A percentile compares a stretch with the other conserved stretches of the same genome.
These are phyloP conservation scores for Penicillium lagena DNA, from an alignment of 495 filamentous ascomycete species.

Conservation along the genomic window DNA sequence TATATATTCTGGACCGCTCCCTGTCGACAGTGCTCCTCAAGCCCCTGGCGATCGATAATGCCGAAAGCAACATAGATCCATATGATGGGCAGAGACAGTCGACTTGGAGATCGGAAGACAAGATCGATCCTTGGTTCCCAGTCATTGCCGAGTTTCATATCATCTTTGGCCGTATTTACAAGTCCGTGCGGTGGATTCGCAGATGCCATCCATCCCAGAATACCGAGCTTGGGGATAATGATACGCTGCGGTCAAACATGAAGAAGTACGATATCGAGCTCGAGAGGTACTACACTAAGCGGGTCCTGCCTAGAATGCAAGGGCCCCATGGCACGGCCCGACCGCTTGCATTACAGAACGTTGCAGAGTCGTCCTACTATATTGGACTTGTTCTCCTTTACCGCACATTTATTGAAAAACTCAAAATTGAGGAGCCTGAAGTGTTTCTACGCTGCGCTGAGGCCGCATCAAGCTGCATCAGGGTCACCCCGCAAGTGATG, in stretches of 20 bases:
- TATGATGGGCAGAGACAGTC: not conserved
- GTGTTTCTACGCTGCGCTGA: conserved; percentile 6
- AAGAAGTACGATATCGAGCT: conserved; percentile 5
- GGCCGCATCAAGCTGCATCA: conserved; percentile 8
- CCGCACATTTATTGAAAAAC: conserved; percentile 4
- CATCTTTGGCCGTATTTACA: conserved; percentile 6
- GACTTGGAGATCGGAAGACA: not conserved
- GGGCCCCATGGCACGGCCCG: not conserved
- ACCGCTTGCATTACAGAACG: conserved; percentile 2
- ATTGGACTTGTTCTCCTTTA: conserved; percentile 6
- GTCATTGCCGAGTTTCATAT: conserved; percentile 6
- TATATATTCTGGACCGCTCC: conserved; percentile 13
- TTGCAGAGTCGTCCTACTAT: conserved; percentile 7
- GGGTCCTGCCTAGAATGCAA: conserved; percentile 4
- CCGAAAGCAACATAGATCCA: conserved; percentile 5
- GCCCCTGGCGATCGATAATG: conserved; percentile 12
- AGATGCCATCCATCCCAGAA: not conserved
- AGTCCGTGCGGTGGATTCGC: conserved; percentile 5
- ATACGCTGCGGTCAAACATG: conserved; percentile 1
- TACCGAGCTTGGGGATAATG: not conserved
- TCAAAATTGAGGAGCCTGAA: conserved; percentile 2
- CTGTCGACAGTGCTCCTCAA: conserved; percentile 8
- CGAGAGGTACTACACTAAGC: conserved; percentile 3
- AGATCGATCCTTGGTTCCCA: conserved; percentile 7
- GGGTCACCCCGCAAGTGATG: conserved; percentile 5